phyloP scores from a whole-genome alignment of 2,329 filamentous ascomycete species.

The Xylaria polymorpha region DNA sequence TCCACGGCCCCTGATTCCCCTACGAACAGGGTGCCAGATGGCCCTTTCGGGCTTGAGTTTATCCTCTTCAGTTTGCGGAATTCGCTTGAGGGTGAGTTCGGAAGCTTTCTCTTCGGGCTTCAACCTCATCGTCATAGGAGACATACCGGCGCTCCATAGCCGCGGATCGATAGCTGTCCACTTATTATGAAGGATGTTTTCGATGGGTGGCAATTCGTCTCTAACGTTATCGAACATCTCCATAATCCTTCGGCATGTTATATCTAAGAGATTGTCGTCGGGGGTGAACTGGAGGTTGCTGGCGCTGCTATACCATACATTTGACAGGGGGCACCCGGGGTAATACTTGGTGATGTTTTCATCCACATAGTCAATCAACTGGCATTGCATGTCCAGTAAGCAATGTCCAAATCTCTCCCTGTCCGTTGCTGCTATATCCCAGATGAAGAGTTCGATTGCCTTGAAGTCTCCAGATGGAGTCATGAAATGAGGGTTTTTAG shows the following conservation, averaged over 20 bases:
- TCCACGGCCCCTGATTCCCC: slow-evolving; percentile 35
- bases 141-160: slow-evolving; percentile 39
- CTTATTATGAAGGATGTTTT: slow-evolving; percentile 44
- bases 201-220: slow-evolving; percentile 52
- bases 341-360: slow-evolving; percentile 50
- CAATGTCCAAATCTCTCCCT: slow-evolving; percentile 35
- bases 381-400: slow-evolving; percentile 60
- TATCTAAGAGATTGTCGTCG: slow-evolving; percentile 54
- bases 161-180: slow-evolving; percentile 53
- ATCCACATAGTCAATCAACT: slow-evolving; percentile 55
- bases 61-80: slow-evolving; percentile 44
- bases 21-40: slow-evolving; percentile 61
- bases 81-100: slow-evolving; percentile 21
- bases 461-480: slow-evolving; percentile 42
- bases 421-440: slow-evolving; percentile 57
- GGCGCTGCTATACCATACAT: slow-evolving; percentile 59
- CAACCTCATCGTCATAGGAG: slow-evolving; percentile 10
- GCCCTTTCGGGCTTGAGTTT: slow-evolving; percentile 49
- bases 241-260: slow-evolving; percentile 55
- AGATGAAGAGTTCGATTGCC: slow-evolving; percentile 64
- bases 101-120: slow-evolving; percentile 7
- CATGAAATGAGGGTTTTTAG: slow-evolving; percentile 52
- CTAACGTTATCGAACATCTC: slow-evolving; percentile 50
- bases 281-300: slow-evolving; percentile 47
- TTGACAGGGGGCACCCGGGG: slow-evolving; percentile 50